A percentile compares a stretch with the other conserved stretches of the same genome.
phyloP scores from a whole-genome alignment of 169 alveolate genomes.

The Eimeria acervulina region DNA sequence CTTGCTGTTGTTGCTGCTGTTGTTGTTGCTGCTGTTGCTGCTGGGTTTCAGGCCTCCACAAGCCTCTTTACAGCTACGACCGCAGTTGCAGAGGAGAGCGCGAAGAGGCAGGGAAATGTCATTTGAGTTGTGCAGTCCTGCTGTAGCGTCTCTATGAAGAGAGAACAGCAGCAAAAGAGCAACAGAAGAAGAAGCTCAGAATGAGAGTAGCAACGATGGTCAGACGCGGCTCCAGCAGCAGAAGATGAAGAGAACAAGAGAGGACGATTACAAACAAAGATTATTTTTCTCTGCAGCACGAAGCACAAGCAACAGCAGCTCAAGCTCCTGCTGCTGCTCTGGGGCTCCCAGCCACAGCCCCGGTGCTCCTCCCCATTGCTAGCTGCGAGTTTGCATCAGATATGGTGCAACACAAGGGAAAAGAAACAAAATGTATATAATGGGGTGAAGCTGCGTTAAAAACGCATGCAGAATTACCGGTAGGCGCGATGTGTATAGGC shows the following conservation, averaged over 20 bases:
- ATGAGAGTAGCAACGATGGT: neutral
- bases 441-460: neutral
- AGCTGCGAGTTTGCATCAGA: neutral
- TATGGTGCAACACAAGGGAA: neutral
- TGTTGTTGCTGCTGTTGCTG: neutral
- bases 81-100: neutral
- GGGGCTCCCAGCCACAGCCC: constrained; percentile 12
- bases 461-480: neutral
- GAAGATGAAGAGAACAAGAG: neutral
- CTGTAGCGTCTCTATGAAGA: neutral
- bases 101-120: neutral
- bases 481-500: neutral
- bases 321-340: neutral
- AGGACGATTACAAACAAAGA: neutral
- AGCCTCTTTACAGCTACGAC: neutral
- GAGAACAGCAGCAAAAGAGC: neutral
- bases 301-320: neutral
- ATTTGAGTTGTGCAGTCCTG: neutral
- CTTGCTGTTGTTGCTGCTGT: neutral
- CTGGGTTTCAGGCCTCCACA: neutral
- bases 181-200: neutral
- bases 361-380: neutral
- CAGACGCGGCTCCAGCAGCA: neutral
- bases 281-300: neutral
- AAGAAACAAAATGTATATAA: neutral